Evolutionary conservation across 257 asterid genomes (phyloP).

Genomic region (Solanum microdontum): DNA sequence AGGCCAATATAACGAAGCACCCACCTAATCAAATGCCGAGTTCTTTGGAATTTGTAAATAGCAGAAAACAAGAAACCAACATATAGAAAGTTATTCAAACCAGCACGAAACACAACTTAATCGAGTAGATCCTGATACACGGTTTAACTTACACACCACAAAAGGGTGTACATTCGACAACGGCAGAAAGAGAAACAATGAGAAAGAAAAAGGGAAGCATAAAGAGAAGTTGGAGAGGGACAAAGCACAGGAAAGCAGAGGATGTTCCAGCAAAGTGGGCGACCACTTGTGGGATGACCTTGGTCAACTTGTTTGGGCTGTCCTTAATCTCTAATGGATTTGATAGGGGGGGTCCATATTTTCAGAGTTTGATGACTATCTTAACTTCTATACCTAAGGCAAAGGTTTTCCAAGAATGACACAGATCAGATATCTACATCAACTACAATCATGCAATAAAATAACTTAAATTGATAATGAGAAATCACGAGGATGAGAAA

Average conservation of each 20-base stretch:
- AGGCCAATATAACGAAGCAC: not conserved
- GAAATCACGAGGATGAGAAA: not conserved
- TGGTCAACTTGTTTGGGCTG: not conserved
- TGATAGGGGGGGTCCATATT: not conserved
- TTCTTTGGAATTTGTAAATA: not conserved
- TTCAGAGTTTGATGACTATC: not conserved
- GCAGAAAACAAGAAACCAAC: not conserved
- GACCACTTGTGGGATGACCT: not conserved
- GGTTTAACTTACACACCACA: not conserved
- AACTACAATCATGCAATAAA: not conserved
- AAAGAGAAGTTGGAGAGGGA: not conserved
- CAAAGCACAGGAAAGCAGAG: not conserved
- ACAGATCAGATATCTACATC: not conserved
- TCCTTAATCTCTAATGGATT: not conserved
- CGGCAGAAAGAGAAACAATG: not conserved
- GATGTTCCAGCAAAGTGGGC: not conserved
- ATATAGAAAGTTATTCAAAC: not conserved
- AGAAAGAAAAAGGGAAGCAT: not conserved
- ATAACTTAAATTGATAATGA: not conserved
- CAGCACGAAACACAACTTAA: not conserved
- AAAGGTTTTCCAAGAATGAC: not conserved
- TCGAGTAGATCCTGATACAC: not conserved
- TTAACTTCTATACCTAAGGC: not conserved
- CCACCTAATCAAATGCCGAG: not conserved
- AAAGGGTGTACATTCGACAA: not conserved